phyloP scores from a whole-genome alignment of 2,329 filamentous ascomycete genomes.

The Fusarium oxysporum region DNA sequence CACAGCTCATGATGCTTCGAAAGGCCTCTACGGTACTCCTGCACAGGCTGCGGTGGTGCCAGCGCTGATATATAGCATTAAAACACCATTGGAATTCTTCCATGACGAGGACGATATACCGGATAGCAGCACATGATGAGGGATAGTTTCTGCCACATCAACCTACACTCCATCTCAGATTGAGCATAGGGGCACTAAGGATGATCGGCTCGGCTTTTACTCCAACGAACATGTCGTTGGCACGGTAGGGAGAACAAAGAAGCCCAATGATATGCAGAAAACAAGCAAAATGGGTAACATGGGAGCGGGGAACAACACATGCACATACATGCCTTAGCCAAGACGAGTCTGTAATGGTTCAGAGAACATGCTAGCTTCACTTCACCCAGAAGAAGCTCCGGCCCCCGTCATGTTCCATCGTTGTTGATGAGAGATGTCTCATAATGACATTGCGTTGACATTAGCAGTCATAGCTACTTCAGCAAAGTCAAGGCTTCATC shows the following conservation, averaged over 20 bases:
- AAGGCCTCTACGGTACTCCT: background rate
- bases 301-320: background rate
- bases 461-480: background rate
- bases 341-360: background rate
- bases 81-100: background rate
- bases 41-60: background rate
- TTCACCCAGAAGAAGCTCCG: background rate
- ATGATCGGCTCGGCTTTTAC: slow-evolving; percentile 15
- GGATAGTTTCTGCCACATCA: slow-evolving; percentile 1
- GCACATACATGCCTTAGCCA: background rate
- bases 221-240: slow-evolving; percentile 2
- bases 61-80: background rate
- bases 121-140: slow-evolving; percentile 16
- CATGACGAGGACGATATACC: slow-evolving; percentile 23
- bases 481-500: background rate
- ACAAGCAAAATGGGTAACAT: slow-evolving; percentile 1
- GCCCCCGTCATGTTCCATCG: too few species aligned
- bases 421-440: background rate
- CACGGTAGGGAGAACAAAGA: background rate
- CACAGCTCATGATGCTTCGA: background rate
- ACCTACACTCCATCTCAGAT: background rate
- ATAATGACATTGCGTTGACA: background rate
- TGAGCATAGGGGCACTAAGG: slow-evolving; percentile 4
- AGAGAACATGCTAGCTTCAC: background rate
- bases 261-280: slow-evolving; percentile 5